Conservation (phyloP, 2,329 filamentous ascomycete genomes). For the Microsporum audouinii region DNA sequence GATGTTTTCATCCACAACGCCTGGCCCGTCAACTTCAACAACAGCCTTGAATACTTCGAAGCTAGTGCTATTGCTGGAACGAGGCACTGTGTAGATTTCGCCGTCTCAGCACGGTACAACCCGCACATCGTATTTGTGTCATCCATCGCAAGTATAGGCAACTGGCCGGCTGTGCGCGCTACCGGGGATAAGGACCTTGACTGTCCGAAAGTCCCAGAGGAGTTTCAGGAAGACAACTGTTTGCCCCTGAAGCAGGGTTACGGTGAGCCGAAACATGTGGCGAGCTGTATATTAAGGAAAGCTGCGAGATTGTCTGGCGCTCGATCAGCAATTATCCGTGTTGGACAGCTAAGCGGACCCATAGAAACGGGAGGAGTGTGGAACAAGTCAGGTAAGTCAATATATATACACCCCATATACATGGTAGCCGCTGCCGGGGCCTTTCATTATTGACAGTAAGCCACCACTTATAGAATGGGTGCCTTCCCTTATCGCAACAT, state of each 20-base stretch:
- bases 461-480: slow-evolving; percentile 40
- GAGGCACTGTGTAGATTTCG: slow-evolving; percentile 19
- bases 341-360: slow-evolving; percentile 28
- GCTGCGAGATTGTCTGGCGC: slow-evolving; percentile 16
- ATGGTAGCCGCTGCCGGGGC: neutral
- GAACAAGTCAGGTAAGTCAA: neutral
- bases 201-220: slow-evolving; percentile 19
- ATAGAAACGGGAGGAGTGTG: neutral
- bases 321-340: slow-evolving; percentile 17
- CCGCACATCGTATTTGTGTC: slow-evolving; percentile 22
- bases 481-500: slow-evolving; percentile 39
- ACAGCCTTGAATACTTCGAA: slow-evolving; percentile 22
- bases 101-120: slow-evolving; percentile 9
- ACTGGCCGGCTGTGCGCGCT: slow-evolving; percentile 9
- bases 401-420: neutral
- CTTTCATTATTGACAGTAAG: neutral
- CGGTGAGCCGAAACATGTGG: slow-evolving; percentile 26
- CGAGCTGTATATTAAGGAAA: slow-evolving; percentile 35
- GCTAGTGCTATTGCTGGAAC: slow-evolving; percentile 20
- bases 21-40: slow-evolving; percentile 29
- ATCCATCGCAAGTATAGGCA: slow-evolving; percentile 18
- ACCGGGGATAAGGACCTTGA: no score
- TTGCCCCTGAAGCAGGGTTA: slow-evolving; percentile 27
- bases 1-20: neutral
- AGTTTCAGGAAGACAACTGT: slow-evolving; percentile 12